Evolutionary conservation across 352 stramenopile species (phyloP), one percentile per base, ranked within the genome.

Genomic region (Blastocystis sp.): DNA sequence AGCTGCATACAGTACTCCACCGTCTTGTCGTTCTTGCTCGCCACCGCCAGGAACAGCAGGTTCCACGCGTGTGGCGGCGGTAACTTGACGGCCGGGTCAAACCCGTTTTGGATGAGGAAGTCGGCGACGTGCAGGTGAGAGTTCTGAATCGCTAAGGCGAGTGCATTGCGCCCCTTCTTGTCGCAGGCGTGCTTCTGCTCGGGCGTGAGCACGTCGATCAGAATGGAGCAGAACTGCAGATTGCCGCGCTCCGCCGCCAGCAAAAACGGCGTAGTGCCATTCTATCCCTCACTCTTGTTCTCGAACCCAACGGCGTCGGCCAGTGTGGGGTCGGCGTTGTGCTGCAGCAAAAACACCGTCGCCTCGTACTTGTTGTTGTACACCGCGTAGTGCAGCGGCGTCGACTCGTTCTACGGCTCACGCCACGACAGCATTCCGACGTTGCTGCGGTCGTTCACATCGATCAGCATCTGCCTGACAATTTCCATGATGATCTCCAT

Each of bases 1-100:
- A 41, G 19, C 11, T 79, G 17, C 43, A 79, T 23, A 79, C 69
- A 79, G 69, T 62, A 79, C 69, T 79, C 19, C 56, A 79, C 69
- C 38, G 56, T 43, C 2, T 23, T 53, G 14, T 28, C 17, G 14
- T 79, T 62, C n/a, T 79, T 79, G 34, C 41, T 48, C 1, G 5
- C 21, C 7, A 61, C 38, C 23, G 69, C 69, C 14, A 79, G 62
- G n/a, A 43, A 79, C 2, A 79, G 69, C 5, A 79, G 69, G 28
- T 21, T 41, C 69, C 69, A 79, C 41, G 40, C 41, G 28, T 23
- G 41, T 9, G 69, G 43, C 48, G 41, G n/a, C 45, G 40, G 69
- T 23, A 40, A 2, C n/a, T 34, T 79, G 19, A 53, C 14, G 10
- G 41, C 11, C 1, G 48, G 28, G 40, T 60, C 11, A 43, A 79